These are phyloP conservation scores for Sclerotinia trifoliorum DNA, from an alignment of 2,329 filamentous ascomycete genomes.

Conservation along the genomic window DNA sequence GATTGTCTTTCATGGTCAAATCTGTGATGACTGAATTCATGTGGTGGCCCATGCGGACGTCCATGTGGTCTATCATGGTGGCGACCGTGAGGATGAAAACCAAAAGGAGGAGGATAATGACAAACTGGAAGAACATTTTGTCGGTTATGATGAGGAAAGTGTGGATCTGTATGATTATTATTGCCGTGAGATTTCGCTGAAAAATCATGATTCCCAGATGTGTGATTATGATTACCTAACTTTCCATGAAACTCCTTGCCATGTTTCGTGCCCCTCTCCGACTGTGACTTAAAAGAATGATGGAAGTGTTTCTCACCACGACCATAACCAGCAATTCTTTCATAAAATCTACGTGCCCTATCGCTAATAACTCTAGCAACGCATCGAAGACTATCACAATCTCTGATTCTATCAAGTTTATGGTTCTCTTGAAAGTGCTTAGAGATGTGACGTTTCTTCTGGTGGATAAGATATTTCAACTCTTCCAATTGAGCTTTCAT, in stretches of 20 bases:
- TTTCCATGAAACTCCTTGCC: conserved; percentile 10
- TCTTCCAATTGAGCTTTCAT: conserved; percentile 46
- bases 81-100: conserved; percentile 9
- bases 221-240: conserved; percentile 26
- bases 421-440: conserved; percentile 40
- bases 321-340: conserved; percentile 31
- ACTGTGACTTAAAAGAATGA: conserved; percentile 14
- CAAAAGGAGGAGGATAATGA: conserved; percentile 32
- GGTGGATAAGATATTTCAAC: conserved; percentile 45
- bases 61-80: conserved; percentile 21
- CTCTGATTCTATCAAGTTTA: conserved; percentile 39
- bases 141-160: conserved; percentile 33
- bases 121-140: conserved; percentile 33
- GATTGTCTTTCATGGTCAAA: conserved; percentile 12
- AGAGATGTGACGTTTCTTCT: conserved; percentile 42
- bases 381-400: conserved; percentile 47
- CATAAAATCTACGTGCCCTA: conserved; percentile 41
- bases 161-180: conserved; percentile 36
- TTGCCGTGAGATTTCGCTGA: conserved; percentile 20
- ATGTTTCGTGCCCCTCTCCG: conserved; percentile 8
- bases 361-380: conserved; percentile 45
- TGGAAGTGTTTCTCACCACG: conserved; percentile 23
- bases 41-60: conserved; percentile 9
- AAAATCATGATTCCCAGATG: conserved; percentile 24
- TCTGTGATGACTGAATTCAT: conserved; percentile 19